Conservation (phyloP, 805 yeast genomes). For the Ogataea populi-albae region DNA sequence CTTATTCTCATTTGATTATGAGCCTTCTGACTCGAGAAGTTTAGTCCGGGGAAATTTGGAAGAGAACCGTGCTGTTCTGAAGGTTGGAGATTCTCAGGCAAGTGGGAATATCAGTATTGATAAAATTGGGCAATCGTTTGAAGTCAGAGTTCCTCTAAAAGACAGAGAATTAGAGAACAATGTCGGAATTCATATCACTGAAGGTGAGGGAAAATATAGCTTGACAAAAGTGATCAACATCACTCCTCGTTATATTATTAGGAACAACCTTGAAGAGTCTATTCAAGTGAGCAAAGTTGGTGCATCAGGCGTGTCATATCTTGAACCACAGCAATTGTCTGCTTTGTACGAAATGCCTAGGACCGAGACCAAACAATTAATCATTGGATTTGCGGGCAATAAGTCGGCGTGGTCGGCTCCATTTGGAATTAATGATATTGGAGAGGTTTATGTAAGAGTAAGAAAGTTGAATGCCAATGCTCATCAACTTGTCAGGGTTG, state of each 20-base stretch:
- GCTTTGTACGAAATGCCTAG: constrained; percentile 68
- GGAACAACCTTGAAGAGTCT: constrained; percentile 55
- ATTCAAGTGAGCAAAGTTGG: constrained; percentile 69
- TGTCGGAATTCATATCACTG: constrained; percentile 70
- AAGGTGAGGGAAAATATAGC: constrained; percentile 82
- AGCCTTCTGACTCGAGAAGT: constrained; percentile 35
- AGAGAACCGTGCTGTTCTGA: constrained; percentile 62
- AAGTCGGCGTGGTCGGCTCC: constrained; percentile 82
- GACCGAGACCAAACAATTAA: constrained; percentile 54
- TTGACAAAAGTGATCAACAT: constrained; percentile 74
- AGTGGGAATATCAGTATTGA: constrained; percentile 79
- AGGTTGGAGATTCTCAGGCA: constrained; percentile 66
- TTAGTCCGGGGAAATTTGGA: constrained; percentile 35
- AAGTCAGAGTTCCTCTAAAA: constrained; percentile 42
- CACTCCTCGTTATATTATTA: constrained; percentile 77
- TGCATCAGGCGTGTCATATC: constrained; percentile 45
- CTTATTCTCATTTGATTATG: constrained; percentile 79
- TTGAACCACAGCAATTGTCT: constrained; percentile 44
- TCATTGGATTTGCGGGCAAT: constrained; percentile 55
- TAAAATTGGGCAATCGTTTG: constrained; percentile 81
- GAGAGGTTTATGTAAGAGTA: constrained; percentile 73
- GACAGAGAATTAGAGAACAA: constrained; percentile 60
- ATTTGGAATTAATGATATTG: constrained; percentile 78
- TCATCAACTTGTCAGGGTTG: constrained; percentile 68
- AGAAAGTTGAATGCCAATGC: constrained; percentile 55